Evolutionary conservation across 2,329 filamentous ascomycete species (phyloP).

Genomic region (Phoma sp.): DNA sequence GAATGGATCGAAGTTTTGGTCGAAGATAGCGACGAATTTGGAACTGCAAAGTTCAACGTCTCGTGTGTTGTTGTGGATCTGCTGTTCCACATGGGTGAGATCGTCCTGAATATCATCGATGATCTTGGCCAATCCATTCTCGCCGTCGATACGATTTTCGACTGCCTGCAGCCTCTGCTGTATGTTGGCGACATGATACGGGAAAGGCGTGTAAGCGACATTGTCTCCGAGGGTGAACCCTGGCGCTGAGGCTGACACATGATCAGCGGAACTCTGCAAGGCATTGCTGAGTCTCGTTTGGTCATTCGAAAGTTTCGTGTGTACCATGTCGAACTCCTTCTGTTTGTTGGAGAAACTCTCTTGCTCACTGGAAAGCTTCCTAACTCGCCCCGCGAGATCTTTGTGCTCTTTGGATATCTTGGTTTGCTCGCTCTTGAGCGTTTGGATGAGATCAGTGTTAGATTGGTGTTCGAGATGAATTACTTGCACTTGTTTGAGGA

Average conservation of each 20-base stretch:
- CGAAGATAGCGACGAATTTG: background rate
- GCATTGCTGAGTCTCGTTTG: background rate
- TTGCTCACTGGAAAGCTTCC: background rate
- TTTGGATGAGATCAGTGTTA: background rate
- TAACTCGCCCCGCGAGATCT: background rate
- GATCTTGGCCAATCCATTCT: background rate
- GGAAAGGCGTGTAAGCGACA: background rate
- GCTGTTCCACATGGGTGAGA: background rate
- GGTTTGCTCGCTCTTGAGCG: background rate
- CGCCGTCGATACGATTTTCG: background rate
- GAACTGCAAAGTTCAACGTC: background rate
- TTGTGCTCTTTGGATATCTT: background rate
- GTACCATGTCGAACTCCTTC: background rate
- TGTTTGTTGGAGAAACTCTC: background rate
- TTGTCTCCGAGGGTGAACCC: background rate
- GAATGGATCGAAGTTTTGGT: slow-evolving; percentile 4
- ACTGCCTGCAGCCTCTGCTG: background rate
- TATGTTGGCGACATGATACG: background rate
- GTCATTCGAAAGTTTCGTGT: background rate
- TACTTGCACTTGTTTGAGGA: too few species aligned
- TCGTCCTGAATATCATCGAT: background rate
- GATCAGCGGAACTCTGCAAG: background rate
- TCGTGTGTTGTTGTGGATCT: background rate
- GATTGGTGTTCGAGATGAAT: background rate
- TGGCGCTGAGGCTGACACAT: background rate